A percentile compares a stretch with the other conserved stretches of the same genome.
Evolutionary conservation across 371 early-diverging fungal genomes (phyloP).

Genomic region (Basidiobolus heterosporus): DNA sequence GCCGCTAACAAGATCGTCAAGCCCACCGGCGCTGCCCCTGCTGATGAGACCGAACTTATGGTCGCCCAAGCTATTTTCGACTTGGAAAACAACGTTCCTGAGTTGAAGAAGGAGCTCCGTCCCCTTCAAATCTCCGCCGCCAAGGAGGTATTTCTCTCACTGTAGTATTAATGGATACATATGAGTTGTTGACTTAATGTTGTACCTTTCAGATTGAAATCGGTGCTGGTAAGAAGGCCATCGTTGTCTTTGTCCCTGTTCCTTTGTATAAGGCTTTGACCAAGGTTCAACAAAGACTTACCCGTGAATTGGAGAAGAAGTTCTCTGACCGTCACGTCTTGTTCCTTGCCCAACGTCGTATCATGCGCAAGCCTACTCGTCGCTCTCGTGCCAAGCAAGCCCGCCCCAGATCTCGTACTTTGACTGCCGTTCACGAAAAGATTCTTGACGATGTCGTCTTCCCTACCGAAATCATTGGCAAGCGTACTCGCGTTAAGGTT

Average conservation of each 20-base stretch:
- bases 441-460: constrained; percentile 90
- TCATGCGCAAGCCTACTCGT: constrained; percentile 81
- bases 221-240: constrained; percentile 86
- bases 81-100: constrained; percentile 82
- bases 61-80: constrained; percentile 92
- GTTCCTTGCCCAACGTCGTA: constrained; percentile 89
- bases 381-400: constrained; percentile 72
- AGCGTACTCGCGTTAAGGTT: constrained; percentile 87
- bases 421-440: constrained; percentile 29
- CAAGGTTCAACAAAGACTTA: constrained; percentile 75
- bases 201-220: constrained; percentile 53
- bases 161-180: no score
- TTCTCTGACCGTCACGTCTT: constrained; percentile 96
- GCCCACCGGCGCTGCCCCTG: constrained; percentile 55
- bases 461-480: constrained; percentile 95
- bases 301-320: constrained; percentile 98
- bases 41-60: constrained; percentile 80
- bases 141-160: constrained; percentile 64
- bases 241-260: constrained; percentile 92
- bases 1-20: constrained; percentile 55
- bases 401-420: constrained; percentile 89
- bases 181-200: no score
- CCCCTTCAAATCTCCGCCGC: constrained; percentile 83
- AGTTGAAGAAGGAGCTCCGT: constrained; percentile 87
- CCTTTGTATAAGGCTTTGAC: constrained; percentile 81